Evolutionary conservation across 768 basidiomycete genomes (phyloP), one percentile per base, ranked within the genome.

Genomic region (Lactarius akahatsu): DNA sequence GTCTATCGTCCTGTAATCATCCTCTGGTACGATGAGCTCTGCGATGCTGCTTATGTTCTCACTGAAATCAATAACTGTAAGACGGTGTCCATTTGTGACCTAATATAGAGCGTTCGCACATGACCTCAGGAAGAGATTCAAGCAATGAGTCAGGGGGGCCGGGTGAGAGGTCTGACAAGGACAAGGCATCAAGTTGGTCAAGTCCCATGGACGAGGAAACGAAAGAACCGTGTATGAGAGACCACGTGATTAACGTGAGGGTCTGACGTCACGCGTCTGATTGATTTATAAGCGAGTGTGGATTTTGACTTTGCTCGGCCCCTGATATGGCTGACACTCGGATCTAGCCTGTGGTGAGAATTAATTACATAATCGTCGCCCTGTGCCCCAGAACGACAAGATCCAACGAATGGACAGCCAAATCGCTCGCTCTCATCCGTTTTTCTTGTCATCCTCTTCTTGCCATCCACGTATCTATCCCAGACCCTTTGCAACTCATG

Each of bases 1-100:
- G 18, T 86, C 85, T 58, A 93, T 90, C 15, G 88, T 87, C 64
- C 88, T 77, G 73, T 86, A 91, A 75, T 93, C 91, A 61, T 91
- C 89, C 52, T 89, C 87, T 13, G 90, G 89, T 71, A 90, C 86
- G 62, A 93, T 89, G 64, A 91, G 86, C 4, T 83, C 81, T 38
- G 83, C 78, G 83, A 92, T 89, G 66, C 86, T 86, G 69, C 81
- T 82, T 56, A 91, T 85, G 20, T 87, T 83, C 69, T 87, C 86
- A 58, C 90, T 91, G 67, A 38, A 18, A 11, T 18, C 3, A 9
- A 13, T 57, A 36, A 28, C 47, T 16, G 56, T 36, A 30, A 62
- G 34, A 28, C 3, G 2, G 50, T 28, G 26, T 6, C 26, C 26
- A 13, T 15, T 52, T 28, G 23, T 7, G 18, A 23, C 13, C 1